A percentile compares a stretch with the other conserved stretches of the same genome.
Conservation (phyloP, 208 protist species). For the Leishmania mexicana region DNA sequence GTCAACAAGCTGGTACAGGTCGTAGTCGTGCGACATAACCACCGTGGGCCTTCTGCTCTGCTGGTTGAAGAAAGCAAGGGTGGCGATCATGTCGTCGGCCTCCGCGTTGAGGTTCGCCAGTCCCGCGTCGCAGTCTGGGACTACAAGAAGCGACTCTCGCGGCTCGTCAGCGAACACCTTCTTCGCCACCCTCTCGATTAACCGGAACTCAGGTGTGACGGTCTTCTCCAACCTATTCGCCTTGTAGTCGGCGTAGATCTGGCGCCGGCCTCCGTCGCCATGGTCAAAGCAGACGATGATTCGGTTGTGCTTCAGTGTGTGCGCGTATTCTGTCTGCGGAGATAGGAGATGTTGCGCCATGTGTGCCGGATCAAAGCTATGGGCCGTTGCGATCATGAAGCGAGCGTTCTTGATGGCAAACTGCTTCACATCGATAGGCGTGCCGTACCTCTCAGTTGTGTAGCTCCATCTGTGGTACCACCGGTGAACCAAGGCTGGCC, state of each 20-base stretch:
- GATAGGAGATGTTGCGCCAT: constrained; percentile 86
- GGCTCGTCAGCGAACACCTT: constrained; percentile 84
- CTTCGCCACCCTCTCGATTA: constrained; percentile 85
- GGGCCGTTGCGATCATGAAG: constrained; percentile 75
- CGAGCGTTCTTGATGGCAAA: constrained; percentile 86
- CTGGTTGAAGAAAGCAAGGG: constrained; percentile 72
- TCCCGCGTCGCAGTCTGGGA: constrained; percentile 73
- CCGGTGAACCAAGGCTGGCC: constrained; percentile 83
- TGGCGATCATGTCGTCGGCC: constrained; percentile 92
- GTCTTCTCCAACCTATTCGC: constrained; percentile 54
- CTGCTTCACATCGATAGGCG: constrained; percentile 65
- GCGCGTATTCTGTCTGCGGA: constrained; percentile 81
- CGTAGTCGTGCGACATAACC: constrained; percentile 90
- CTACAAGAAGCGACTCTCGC: constrained; percentile 57
- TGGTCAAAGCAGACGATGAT: constrained; percentile 90
- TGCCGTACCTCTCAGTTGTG: constrained; percentile 47
- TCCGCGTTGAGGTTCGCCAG: constrained; percentile 83
- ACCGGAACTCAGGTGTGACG: constrained; percentile 47
- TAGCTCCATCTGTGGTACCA: constrained; percentile 91
- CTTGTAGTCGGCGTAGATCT: constrained; percentile 84
- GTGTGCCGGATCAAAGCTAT: constrained; percentile 89
- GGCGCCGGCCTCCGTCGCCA: constrained; percentile 84
- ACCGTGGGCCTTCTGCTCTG: constrained; percentile 78
- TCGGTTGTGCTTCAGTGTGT: constrained; percentile 89
- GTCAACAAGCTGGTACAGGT: constrained; percentile 90